phyloP scores from a whole-genome alignment of 2,329 filamentous ascomycete genomes.

The Penicillium capsulatum region DNA sequence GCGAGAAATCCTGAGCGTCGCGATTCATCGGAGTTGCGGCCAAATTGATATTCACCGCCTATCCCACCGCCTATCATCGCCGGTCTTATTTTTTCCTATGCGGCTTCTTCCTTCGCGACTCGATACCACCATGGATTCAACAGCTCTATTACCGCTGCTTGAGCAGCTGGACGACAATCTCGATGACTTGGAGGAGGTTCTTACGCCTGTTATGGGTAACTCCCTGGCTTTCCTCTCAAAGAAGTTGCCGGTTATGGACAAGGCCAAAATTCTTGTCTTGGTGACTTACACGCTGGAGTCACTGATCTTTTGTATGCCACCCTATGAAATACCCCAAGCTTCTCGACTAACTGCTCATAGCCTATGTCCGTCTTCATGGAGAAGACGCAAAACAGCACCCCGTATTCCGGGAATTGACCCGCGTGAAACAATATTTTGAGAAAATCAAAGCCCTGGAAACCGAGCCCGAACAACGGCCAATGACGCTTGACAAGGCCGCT shows the following conservation, averaged over 20 bases:
- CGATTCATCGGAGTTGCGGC: slow-evolving; percentile 1
- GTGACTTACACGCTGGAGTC: slow-evolving; percentile 87
- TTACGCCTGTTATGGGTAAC: slow-evolving; percentile 67
- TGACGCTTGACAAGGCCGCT: slow-evolving; percentile 68
- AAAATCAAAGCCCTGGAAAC: slow-evolving; percentile 80
- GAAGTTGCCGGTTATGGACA: slow-evolving; percentile 86
- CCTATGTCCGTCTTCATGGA: slow-evolving; percentile 72
- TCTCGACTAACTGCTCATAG: too few relatives aligned
- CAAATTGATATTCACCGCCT: slow-evolving; percentile 17
- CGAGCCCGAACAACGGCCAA: slow-evolving; percentile 53
- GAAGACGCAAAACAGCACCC: slow-evolving; percentile 78
- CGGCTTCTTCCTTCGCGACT: neutral
- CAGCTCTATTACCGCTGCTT: slow-evolving; percentile 63
- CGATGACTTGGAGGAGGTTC: slow-evolving; percentile 68
- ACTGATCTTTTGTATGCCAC: slow-evolving; percentile 69
- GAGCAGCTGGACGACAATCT: slow-evolving; percentile 73
- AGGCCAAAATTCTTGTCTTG: slow-evolving; percentile 88
- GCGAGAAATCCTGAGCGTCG: too few relatives aligned
- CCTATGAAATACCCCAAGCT: neutral
- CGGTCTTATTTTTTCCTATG: slow-evolving; percentile 21
- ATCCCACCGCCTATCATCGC: slow-evolving; percentile 17
- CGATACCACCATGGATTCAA: slow-evolving; percentile 46
- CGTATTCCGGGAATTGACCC: slow-evolving; percentile 77
- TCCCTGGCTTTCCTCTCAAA: slow-evolving; percentile 64
- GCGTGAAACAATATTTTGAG: slow-evolving; percentile 84